A percentile compares a stretch with the other conserved stretches of the same genome.
Evolutionary conservation across 345 rosid species (phyloP).

Genomic region (Acer yangbiense): DNA sequence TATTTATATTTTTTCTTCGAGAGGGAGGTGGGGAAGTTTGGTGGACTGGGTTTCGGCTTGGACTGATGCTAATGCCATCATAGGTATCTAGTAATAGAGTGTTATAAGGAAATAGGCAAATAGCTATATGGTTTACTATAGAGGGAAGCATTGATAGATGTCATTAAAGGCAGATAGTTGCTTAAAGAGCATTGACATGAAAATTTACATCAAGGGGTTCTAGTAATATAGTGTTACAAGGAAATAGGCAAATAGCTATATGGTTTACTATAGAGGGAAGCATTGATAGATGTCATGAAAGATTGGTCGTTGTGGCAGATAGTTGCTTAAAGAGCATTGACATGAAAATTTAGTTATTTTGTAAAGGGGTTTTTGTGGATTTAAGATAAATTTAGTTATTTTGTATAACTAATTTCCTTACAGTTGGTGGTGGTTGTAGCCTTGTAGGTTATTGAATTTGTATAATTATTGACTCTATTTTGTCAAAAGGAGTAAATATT

Average conservation of each 20-base stretch:
- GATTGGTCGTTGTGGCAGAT: background rate
- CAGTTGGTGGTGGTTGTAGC: background rate
- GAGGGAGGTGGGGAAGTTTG: background rate
- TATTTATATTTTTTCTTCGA: background rate
- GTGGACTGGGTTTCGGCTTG: background rate
- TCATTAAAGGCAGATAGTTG: background rate
- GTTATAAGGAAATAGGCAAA: background rate
- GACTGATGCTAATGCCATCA: background rate
- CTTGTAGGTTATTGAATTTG: background rate
- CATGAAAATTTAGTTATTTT: background rate
- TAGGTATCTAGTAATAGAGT: background rate
- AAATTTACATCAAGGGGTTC: background rate
- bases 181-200: no score
- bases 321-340: background rate
- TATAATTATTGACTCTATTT: background rate
- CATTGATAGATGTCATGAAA: background rate
- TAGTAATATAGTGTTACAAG: background rate
- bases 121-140: background rate
- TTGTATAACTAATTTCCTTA: background rate
- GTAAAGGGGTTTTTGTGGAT: background rate
- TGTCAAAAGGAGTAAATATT: background rate
- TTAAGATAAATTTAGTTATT: background rate
- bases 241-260: background rate
- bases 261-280: background rate
- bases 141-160: background rate